Base-by-base conservation (phyloP, 2,329 filamentous ascomycete genomes). In the Camillea tinctor region DNA sequence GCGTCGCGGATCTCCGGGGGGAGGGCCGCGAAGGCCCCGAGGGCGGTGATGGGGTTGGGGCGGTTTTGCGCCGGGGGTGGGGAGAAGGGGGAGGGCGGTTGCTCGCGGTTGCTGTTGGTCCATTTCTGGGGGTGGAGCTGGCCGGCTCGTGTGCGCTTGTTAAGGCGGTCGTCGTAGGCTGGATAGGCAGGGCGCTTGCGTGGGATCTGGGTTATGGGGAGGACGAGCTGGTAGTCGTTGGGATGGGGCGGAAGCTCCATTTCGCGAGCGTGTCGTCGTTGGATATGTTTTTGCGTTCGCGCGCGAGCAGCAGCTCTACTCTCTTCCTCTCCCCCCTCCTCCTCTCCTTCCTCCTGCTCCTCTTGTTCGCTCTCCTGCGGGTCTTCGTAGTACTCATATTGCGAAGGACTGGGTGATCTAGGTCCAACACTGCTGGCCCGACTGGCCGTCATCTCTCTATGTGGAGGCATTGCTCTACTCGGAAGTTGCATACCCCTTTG, bases 1-100 rank as follows among this genome's bases (percentile, higher is more conserved):
- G 69, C 64, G 23, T 75, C 67, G 4, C 71, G 70, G 23, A 77
- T 58, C 66, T 77, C 75, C 1, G 63, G 9, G 0, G 73, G 64
- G 21, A 77, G 23, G 0, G 6, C 52, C 2, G 44, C 49, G 20
- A 72, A 52, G 2, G 4, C 17, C 17, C 68, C 64, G 52, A 66
- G 24, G 4, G 64, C 52, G 2, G 22, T 9, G 20, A 62, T 22
- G 3, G 57, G 58, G 30, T 58, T 11, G 26, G 7, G 8, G 6
- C 2, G 2, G 2, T 9, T 2, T 24, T 26, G 17, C 55, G 36
- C 51, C 26, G 26, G 48, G 22, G 15, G n/a, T 49, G 15, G 20
- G 26, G 20, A 44, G 22, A 19, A 48, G 48, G 51, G 59, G 4
- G 55, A 49, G 21, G 56, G 58, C 11, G 63, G 62, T 53, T 64